Percentiles rank a stretch among this genome's conserved stretches.
Conservation (phyloP, 2,329 filamentous ascomycete genomes). For the Aspergillus spinulosporus region DNA sequence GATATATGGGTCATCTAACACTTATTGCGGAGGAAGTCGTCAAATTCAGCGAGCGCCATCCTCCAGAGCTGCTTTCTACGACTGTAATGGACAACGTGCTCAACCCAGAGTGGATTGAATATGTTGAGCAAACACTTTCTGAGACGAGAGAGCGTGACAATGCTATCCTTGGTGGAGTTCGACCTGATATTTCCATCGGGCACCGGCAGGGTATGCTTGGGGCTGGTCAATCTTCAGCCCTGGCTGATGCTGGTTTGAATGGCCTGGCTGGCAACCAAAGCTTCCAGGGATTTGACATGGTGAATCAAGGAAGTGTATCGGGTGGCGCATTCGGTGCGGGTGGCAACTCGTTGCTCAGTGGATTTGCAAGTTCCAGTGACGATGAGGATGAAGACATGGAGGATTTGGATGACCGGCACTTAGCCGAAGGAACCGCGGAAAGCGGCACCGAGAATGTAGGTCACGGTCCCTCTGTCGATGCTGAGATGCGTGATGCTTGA, state of each 20-base stretch:
- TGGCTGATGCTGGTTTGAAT: slow-evolving; percentile 79
- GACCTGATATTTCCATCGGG: slow-evolving; percentile 84
- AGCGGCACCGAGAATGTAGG: slow-evolving; percentile 65
- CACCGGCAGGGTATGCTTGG: slow-evolving; percentile 69
- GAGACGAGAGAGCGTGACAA: slow-evolving; percentile 96
- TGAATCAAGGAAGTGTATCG: slow-evolving; percentile 64
- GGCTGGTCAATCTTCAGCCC: slow-evolving; percentile 58
- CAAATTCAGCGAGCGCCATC: slow-evolving; percentile 94
- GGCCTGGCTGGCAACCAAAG: slow-evolving; percentile 55
- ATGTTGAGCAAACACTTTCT: slow-evolving; percentile 87
- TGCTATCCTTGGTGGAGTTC: slow-evolving; percentile 92
- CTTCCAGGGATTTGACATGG: slow-evolving; percentile 66
- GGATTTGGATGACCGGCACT: slow-evolving; percentile 55
- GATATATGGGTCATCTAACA: slow-evolving; percentile 97
- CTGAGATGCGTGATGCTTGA: slow-evolving; percentile 61
- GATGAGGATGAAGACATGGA: slow-evolving; percentile 95
- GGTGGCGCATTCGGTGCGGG: slow-evolving; percentile 72
- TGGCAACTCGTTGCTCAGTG: slow-evolving; percentile 71
- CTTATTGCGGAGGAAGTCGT: slow-evolving; percentile 97
- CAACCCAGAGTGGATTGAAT: slow-evolving; percentile 87
- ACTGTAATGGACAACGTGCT: slow-evolving; percentile 84
- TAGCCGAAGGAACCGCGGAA: slow-evolving; percentile 45
- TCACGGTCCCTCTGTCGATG: slow-evolving; percentile 62
- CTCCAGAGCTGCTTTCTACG: slow-evolving; percentile 81
- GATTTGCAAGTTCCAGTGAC: slow-evolving; percentile 92